A percentile compares a stretch with the other conserved stretches of the same genome.
phyloP scores from a whole-genome alignment of 2,329 filamentous ascomycete species.

The Ciborinia camelliae region DNA sequence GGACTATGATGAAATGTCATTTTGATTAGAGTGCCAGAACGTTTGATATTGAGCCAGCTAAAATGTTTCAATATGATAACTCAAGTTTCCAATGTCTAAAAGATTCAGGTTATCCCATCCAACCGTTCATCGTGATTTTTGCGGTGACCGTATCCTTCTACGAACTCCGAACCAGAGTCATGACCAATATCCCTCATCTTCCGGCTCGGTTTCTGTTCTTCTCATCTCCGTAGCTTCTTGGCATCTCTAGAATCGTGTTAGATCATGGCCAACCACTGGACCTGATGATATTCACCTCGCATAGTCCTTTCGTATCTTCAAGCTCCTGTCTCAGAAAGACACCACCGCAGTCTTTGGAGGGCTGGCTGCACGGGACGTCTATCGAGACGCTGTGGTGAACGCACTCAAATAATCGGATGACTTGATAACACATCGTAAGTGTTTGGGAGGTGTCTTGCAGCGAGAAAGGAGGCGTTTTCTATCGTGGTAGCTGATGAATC shows the following conservation, averaged over 20 bases:
- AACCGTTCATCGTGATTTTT: background rate
- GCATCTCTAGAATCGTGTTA: constrained; percentile 25
- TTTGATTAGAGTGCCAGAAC: background rate
- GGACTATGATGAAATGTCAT: background rate
- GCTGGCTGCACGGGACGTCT: constrained; percentile 26
- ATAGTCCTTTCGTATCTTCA: constrained; percentile 26
- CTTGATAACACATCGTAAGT: constrained; percentile 33
- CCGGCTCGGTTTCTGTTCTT: constrained; percentile 13
- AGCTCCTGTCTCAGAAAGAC: constrained; percentile 33
- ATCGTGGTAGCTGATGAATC: background rate
- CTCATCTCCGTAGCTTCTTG: constrained; percentile 21
- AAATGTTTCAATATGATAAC: background rate
- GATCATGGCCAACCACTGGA: background rate
- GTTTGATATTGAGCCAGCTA: background rate
- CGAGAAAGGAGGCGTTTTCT: background rate
- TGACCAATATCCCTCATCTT: constrained; percentile 31
- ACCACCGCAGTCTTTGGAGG: constrained; percentile 25
- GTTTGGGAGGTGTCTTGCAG: background rate
- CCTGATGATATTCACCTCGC: constrained; percentile 14
- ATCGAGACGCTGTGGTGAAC: constrained; percentile 28
- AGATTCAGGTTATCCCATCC: background rate
- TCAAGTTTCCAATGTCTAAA: background rate
- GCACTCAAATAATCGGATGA: constrained; percentile 32
- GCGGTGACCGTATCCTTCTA: background rate
- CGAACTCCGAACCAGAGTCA: background rate